A percentile compares a stretch with the other conserved stretches of the same genome.
Conservation (phyloP, 495 filamentous ascomycete species). For the Xylaria sp. region DNA sequence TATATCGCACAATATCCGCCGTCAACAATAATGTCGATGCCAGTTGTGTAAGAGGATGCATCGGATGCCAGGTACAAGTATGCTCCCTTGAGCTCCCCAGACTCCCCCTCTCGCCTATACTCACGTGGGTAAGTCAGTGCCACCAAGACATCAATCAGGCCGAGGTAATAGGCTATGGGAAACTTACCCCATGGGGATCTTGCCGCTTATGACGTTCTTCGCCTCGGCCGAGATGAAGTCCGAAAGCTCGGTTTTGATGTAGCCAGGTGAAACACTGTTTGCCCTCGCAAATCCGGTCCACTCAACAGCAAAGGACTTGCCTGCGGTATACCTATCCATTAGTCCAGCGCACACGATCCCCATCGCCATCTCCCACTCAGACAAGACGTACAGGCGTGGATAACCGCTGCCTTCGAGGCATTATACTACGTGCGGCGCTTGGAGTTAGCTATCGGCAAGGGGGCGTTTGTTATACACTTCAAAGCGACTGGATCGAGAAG, state of each 20-base stretch:
- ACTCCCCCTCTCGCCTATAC: constrained; percentile 69
- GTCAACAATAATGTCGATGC: constrained; percentile 77
- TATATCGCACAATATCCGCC: constrained; percentile 61
- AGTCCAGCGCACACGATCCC: neutral
- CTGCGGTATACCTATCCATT: constrained; percentile 41
- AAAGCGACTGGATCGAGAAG: neutral
- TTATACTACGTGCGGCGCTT: constrained; percentile 64
- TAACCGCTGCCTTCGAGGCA: constrained; percentile 83
- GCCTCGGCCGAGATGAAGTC: constrained; percentile 72
- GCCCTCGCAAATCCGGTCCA: constrained; percentile 85
- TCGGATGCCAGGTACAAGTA: constrained; percentile 89
- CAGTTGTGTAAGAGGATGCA: constrained; percentile 85
- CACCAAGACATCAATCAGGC: neutral
- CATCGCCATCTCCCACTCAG: neutral
- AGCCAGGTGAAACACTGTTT: constrained; percentile 86
- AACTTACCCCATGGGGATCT: constrained; percentile 81
- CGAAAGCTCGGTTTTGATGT: constrained; percentile 85
- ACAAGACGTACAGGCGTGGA: constrained; percentile 73
- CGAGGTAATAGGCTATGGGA: neutral
- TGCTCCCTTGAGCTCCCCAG: constrained; percentile 83
- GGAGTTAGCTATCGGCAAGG: constrained; percentile 1
- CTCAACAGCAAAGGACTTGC: constrained; percentile 80
- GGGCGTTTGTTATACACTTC: neutral
- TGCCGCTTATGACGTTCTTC: constrained; percentile 77
- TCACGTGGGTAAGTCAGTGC: constrained; percentile 3